Evolutionary conservation across 306 rosid genomes (phyloP), one percentile per base, ranked within the genome.

Genomic region (Vigna angularis): DNA sequence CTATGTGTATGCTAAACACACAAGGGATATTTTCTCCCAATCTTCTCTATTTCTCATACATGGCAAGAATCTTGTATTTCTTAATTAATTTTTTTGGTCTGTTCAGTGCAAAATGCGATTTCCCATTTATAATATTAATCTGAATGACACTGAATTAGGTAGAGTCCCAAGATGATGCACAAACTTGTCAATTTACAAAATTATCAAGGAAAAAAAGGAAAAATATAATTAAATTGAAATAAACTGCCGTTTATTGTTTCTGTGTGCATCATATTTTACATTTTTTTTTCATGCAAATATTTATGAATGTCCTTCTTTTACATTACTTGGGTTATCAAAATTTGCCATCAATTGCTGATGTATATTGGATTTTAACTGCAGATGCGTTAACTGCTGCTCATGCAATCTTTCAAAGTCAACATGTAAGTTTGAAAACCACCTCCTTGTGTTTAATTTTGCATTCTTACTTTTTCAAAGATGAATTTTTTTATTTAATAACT

Each of bases 351-450:
- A 68, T 70, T 40, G 40, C 73, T 80, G 50, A 83, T 42, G 16
- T 56, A 44, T 78, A 48, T 56, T 82, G 79, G 36, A 69, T 81
- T 89, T 87, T 45, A 72, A 81, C 56, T 85, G 93, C 96, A 96
- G 99, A 93, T 84, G 32, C 85, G 66, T 84, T 96, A 83, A 87
- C 89, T 48, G 93, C 98, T 3, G 94, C 97, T 18, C 91, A 83
- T 45, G 86, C 93, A 78, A 70, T 93, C 81, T 90, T 85, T 81
- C 97, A 89, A 87, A 89, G 76, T 86, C 97, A 89, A 76, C 87
- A 66, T 86, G 99, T 96, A 79, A 87, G 98, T 82, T 58, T 17
- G 32, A 76, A 64, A 36, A 67, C 16, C 50, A n/a, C 76, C 73
- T 22, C 73, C 70, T 18, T 58, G 26, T 56, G 47, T 66, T 82